Evolutionary conservation across 345 rosid species (phyloP).

Genomic region (Brassica carinata): DNA sequence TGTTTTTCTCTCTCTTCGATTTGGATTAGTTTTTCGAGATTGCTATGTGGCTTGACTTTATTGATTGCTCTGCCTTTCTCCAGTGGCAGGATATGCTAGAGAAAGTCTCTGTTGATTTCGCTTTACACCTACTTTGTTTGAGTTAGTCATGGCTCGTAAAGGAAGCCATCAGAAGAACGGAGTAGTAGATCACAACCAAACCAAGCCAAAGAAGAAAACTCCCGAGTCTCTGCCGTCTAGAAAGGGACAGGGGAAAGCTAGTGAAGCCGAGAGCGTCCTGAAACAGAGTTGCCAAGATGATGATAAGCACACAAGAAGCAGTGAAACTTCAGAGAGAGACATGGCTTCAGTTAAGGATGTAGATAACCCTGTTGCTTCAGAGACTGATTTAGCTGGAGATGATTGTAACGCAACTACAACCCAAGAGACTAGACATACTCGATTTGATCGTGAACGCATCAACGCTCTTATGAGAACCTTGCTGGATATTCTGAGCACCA

Average conservation of each 20-base stretch:
- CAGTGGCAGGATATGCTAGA: constrained; percentile 38
- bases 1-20: not conserved
- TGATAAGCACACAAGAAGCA: constrained; percentile 46
- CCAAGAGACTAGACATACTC: constrained; percentile 44
- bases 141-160: constrained; percentile 76
- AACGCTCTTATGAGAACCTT: constrained; percentile 42
- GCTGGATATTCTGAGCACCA: constrained; percentile 51
- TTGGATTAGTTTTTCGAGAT: constrained; percentile 1
- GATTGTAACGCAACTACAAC: not conserved
- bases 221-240: constrained; percentile 45
- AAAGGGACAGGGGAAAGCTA: constrained; percentile 49
- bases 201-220: constrained; percentile 53
- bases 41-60: not conserved
- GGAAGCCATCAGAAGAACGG: constrained; percentile 82
- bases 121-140: not conserved
- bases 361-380: constrained; percentile 42
- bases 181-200: constrained; percentile 40
- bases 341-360: constrained; percentile 36
- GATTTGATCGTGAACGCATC: constrained; percentile 43
- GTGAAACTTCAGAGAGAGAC: constrained; percentile 37
- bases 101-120: constrained; percentile 21
- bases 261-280: constrained; percentile 46
- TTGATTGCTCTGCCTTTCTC: not conserved
- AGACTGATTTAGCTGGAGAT: constrained; percentile 42
- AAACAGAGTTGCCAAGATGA: constrained; percentile 50